These are phyloP conservation scores for Lolium multiflorum DNA, from an alignment of 176 grass and related monocot species.

Conservation along the genomic window DNA sequence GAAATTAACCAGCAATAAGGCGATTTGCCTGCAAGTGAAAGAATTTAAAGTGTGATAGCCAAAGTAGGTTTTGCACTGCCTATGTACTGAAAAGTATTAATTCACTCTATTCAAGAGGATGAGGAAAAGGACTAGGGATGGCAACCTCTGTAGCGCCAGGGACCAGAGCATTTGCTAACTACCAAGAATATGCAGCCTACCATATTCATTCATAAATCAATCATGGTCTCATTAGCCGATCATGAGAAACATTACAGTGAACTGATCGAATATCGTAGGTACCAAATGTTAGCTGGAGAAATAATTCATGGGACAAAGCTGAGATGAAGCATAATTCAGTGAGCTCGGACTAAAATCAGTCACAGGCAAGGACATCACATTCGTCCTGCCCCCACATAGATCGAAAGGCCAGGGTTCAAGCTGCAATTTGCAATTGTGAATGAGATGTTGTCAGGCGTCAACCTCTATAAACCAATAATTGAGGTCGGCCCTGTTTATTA, in stretches of 20 bases:
- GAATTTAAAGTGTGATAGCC: not conserved
- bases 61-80: not conserved
- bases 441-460: constrained; percentile 30
- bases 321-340: constrained; percentile 2
- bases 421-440: constrained; percentile 2
- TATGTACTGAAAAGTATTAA: constrained; percentile 22
- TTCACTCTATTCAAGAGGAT: constrained; percentile 34
- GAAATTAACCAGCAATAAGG: not conserved
- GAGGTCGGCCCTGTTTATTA: not conserved
- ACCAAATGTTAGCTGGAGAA: constrained; percentile 31
- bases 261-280: not conserved
- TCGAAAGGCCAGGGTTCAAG: constrained; percentile 9
- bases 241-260: not conserved
- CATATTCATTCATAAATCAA: constrained; percentile 23
- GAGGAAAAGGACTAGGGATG: constrained; percentile 28
- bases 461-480: constrained; percentile 47
- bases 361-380: constrained; percentile 33
- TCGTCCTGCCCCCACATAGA: constrained; percentile 20
- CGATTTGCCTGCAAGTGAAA: not conserved
- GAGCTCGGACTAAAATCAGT: not conserved
- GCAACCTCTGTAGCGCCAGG: constrained; percentile 24
- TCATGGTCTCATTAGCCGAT: constrained; percentile 28
- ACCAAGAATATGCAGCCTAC: constrained; percentile 29
- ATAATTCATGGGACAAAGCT: constrained; percentile 13
- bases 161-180: constrained; percentile 40